Conservation (phyloP, 495 filamentous ascomycete species). For the Penicillium ucsense region DNA sequence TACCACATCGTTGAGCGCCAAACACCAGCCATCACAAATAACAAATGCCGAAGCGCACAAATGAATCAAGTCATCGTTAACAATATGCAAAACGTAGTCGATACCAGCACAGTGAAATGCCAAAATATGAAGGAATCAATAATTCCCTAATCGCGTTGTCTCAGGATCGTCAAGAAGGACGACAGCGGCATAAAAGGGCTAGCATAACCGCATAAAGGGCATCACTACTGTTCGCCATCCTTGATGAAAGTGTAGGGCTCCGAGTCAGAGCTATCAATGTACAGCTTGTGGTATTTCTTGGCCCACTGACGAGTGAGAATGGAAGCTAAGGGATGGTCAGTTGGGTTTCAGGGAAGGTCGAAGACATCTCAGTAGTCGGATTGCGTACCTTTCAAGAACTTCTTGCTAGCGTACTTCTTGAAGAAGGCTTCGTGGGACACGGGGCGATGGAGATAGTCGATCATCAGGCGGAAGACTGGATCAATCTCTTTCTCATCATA, state of each 20-base stretch:
- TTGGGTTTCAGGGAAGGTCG: neutral
- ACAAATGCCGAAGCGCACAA: slow-evolving; percentile 34
- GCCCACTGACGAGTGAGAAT: slow-evolving; percentile 89
- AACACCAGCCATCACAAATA: slow-evolving; percentile 28
- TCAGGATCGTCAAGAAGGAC: slow-evolving; percentile 20
- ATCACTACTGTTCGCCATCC: slow-evolving; percentile 28
- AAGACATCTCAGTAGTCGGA: neutral
- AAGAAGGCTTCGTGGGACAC: slow-evolving; percentile 95
- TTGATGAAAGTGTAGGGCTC: slow-evolving; percentile 31
- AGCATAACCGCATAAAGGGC: slow-evolving; percentile 21
- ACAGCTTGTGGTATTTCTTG: slow-evolving; percentile 54
- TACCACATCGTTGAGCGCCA: slow-evolving; percentile 24
- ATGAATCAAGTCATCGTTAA: slow-evolving; percentile 36
- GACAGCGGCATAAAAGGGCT: slow-evolving; percentile 16
- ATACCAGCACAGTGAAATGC: slow-evolving; percentile 40
- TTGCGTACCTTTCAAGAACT: slow-evolving; percentile 80
- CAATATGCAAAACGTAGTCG: slow-evolving; percentile 35
- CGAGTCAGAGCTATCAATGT: slow-evolving; percentile 29
- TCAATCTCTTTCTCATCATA: slow-evolving; percentile 88
- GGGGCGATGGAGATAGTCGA: slow-evolving; percentile 84
- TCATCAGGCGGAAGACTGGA: slow-evolving; percentile 87
- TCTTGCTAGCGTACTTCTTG: slow-evolving; percentile 98
- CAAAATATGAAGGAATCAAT: slow-evolving; percentile 33
- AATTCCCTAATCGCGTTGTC: slow-evolving; percentile 17
- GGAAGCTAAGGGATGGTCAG: slow-evolving; percentile 49